These are phyloP conservation scores for Kuraishia borneana DNA, from an alignment of 805 yeast species.

Conservation along the genomic window DNA sequence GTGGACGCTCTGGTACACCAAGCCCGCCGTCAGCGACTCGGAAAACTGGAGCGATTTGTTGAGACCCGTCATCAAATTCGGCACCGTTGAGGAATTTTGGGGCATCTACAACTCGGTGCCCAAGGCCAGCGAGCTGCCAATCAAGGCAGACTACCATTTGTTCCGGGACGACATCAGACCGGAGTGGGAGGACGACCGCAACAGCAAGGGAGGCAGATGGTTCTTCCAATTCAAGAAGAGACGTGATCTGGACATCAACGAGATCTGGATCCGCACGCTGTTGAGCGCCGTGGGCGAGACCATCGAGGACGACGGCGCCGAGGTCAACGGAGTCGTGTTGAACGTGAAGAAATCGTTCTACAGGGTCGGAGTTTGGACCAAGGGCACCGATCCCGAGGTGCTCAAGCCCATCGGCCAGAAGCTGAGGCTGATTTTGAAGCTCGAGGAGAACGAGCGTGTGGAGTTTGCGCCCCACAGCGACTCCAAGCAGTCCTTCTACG, in stretches of 20 bases:
- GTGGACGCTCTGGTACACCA: slow-evolving; percentile 98
- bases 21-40: slow-evolving; percentile 68
- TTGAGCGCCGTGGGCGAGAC: slow-evolving; percentile 93
- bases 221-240: slow-evolving; percentile 62
- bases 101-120: slow-evolving; percentile 93
- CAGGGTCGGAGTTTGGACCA: slow-evolving; percentile 92
- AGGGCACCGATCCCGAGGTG: slow-evolving; percentile 52
- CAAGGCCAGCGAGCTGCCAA: slow-evolving; percentile 79
- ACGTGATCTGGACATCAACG: slow-evolving; percentile 56
- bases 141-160: slow-evolving; percentile 88
- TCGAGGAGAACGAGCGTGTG: slow-evolving; percentile 61
- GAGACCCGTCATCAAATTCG: slow-evolving; percentile 85
- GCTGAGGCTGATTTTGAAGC: slow-evolving; percentile 75
- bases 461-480: slow-evolving; percentile 71
- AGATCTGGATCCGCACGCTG: slow-evolving; percentile 83
- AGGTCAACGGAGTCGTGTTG: slow-evolving; percentile 90
- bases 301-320: slow-evolving; percentile 69
- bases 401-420: slow-evolving; percentile 72
- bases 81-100: slow-evolving; percentile 98
- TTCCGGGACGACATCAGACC: slow-evolving; percentile 93
- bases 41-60: slow-evolving; percentile 90
- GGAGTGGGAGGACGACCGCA: slow-evolving; percentile 94
- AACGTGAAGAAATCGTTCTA: slow-evolving; percentile 74
- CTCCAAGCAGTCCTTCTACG: slow-evolving; percentile 7
- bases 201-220: slow-evolving; percentile 93